A percentile compares a stretch with the other conserved stretches of the same genome.
phyloP scores from a whole-genome alignment of 352 stramenopile species.

The Detonula confervacea region DNA sequence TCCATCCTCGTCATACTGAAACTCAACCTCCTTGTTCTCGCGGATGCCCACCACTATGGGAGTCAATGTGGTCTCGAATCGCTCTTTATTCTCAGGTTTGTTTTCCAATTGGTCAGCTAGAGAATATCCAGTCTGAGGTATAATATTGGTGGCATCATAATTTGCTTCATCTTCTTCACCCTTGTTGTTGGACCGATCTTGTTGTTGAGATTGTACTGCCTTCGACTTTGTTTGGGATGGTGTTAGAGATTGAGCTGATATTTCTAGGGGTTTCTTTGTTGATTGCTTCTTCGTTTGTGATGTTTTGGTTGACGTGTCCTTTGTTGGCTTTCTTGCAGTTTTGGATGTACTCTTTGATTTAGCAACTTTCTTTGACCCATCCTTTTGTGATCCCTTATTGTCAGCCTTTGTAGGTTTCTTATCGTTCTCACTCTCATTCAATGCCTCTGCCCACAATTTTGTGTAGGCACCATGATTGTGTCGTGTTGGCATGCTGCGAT shows the following conservation, averaged over 20 bases:
- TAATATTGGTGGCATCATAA: constrained; percentile 19
- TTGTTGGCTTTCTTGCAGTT: background rate
- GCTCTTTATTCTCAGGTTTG: constrained; percentile 26
- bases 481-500: no score
- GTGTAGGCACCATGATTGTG: no score
- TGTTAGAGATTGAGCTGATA: constrained; percentile 24
- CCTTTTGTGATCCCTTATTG: no score
- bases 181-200: background rate
- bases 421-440: no score
- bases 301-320: constrained; percentile 14
- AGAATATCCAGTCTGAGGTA: constrained; percentile 48
- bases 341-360: constrained; percentile 14
- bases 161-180: background rate
- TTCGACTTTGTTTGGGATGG: constrained; percentile 19
- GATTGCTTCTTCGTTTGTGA: background rate
- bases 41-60: constrained; percentile 36
- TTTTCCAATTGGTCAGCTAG: constrained; percentile 49
- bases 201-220: background rate
- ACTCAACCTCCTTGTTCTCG: constrained; percentile 19
- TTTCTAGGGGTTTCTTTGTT: constrained; percentile 19
- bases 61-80: constrained; percentile 52
- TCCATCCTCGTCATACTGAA: constrained; percentile 53
- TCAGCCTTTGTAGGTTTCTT: no score
- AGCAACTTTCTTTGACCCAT: no score
- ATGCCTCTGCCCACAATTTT: no score